phyloP scores from a whole-genome alignment of 2,329 filamentous ascomycete species.

The Rhynchosporium agropyri region DNA sequence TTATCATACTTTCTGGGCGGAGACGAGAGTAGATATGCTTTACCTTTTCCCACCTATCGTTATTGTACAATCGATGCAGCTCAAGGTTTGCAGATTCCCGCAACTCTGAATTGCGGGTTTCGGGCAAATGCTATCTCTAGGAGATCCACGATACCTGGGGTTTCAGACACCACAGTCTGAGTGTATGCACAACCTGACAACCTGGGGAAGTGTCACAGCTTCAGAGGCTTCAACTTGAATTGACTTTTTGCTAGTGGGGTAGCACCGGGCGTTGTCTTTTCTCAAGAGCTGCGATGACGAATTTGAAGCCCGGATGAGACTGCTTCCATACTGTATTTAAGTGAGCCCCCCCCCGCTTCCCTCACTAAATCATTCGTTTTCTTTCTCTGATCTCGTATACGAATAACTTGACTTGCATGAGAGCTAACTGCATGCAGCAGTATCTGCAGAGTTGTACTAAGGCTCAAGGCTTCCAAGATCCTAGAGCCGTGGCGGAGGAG shows the following conservation, averaged over 20 bases:
- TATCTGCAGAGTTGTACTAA: background rate
- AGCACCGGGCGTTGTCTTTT: background rate
- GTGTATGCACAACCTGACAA: background rate
- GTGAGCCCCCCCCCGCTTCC: background rate
- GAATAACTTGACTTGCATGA: slow-evolving; percentile 7
- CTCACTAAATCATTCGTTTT: background rate
- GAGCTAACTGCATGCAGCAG: slow-evolving; percentile 4
- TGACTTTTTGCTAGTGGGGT: background rate
- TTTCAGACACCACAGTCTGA: slow-evolving; percentile 24
- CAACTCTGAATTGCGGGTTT: background rate
- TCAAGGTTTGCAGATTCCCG: slow-evolving; percentile 11
- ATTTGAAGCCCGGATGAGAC: slow-evolving; percentile 4
- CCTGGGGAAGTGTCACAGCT: slow-evolving; percentile 20
- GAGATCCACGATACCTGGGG: slow-evolving; percentile 6
- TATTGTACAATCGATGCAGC: slow-evolving; percentile 6
- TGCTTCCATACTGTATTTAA: background rate
- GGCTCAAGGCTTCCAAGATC: background rate
- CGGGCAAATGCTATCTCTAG: background rate
- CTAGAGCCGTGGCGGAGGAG: background rate
- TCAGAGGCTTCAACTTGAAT: slow-evolving; percentile 3
- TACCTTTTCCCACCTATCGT: background rate
- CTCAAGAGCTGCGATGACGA: slow-evolving; percentile 9
- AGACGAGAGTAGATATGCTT: background rate
- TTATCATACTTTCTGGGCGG: background rate
- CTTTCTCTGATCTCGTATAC: slow-evolving; percentile 9